phyloP scores from a whole-genome alignment of 1,139 yeast genomes.

The Pichia inconspicua region DNA sequence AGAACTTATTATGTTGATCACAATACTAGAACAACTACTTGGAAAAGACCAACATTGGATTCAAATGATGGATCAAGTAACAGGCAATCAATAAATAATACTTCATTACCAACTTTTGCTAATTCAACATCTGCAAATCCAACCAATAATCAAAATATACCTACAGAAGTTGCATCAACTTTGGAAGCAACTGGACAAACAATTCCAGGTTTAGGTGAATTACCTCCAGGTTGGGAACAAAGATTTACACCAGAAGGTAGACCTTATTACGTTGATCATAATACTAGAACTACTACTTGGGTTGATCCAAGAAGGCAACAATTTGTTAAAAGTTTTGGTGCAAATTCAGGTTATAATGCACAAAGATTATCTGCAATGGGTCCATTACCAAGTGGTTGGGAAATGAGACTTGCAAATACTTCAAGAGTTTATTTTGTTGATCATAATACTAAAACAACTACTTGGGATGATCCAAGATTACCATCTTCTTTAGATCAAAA shows the following conservation, averaged over 20 bases:
- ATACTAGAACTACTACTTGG: constrained; percentile 98
- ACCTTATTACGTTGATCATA: constrained; percentile 96
- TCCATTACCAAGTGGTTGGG: constrained; percentile 98
- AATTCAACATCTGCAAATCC: constrained; percentile 16
- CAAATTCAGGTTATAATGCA: constrained; percentile 80
- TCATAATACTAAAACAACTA: constrained; percentile 96
- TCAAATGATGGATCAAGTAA: constrained; percentile 63
- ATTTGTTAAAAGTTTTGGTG: constrained; percentile 91
- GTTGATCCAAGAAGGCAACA: constrained; percentile 99
- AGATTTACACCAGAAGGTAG: constrained; percentile 97
- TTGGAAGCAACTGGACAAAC: constrained; percentile 89
- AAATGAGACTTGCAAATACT: constrained; percentile 96
- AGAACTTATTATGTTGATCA: constrained; percentile 97
- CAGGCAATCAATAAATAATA: constrained; percentile 2
- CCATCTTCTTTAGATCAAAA: constrained; percentile 96
- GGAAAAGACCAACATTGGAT: constrained; percentile 89
- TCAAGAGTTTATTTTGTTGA: constrained; percentile 98
- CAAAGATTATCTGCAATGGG: constrained; percentile 99
- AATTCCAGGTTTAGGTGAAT: constrained; percentile 91
- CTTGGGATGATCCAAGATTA: constrained; percentile 99
- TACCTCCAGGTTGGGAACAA: constrained; percentile 99
- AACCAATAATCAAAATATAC: constrained; percentile 36
- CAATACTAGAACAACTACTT: constrained; percentile 92
- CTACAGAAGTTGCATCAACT: constrained; percentile 48
- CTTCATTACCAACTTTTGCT: constrained; percentile 1